Percentiles rank a stretch among this genome's conserved stretches.
Conservation (phyloP, 208 protist species). For the Crithidia bombi region DNA sequence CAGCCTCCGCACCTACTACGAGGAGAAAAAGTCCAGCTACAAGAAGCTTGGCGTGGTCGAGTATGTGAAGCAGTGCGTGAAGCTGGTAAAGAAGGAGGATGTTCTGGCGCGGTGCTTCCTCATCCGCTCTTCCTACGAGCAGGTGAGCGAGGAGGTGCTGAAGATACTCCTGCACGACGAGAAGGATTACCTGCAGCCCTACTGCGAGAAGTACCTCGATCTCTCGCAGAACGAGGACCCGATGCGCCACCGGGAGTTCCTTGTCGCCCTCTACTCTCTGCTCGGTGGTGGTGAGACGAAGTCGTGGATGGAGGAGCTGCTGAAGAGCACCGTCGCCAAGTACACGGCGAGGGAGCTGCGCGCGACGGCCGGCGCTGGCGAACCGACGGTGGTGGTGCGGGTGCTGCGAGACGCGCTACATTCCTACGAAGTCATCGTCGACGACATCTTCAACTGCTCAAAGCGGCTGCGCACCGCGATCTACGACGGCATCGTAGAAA, state of each 20-base stretch:
- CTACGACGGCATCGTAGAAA: slow-evolving; percentile 25
- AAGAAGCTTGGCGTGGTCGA: slow-evolving; percentile 42
- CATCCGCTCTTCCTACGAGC: slow-evolving; percentile 49
- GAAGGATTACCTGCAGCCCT: slow-evolving; percentile 42
- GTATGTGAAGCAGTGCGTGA: slow-evolving; percentile 50
- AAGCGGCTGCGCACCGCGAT: slow-evolving; percentile 27
- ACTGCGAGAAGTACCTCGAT: slow-evolving; percentile 43
- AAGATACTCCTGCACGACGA: slow-evolving; percentile 57
- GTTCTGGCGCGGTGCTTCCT: slow-evolving; percentile 58
- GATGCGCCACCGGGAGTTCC: slow-evolving; percentile 13
- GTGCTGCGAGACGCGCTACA: slow-evolving; percentile 30
- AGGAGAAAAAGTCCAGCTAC: slow-evolving; percentile 32
- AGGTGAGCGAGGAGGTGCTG: slow-evolving; percentile 47
- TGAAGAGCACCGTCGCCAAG: slow-evolving; percentile 30
- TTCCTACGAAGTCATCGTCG: slow-evolving; percentile 24
- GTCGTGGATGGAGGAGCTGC: slow-evolving; percentile 44
- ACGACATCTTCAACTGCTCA: slow-evolving; percentile 21
- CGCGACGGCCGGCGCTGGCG: slow-evolving; percentile 8
- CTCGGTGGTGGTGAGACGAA: slow-evolving; percentile 31
- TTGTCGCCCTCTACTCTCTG: slow-evolving; percentile 37
- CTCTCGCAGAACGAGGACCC: slow-evolving; percentile 26
- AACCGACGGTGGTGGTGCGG: slow-evolving; percentile 16
- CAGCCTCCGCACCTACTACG: slow-evolving; percentile 48
- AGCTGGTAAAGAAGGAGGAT: slow-evolving; percentile 51
- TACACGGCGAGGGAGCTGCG: slow-evolving; percentile 26